phyloP scores from a whole-genome alignment of 495 filamentous ascomycete species.

The Penicillium bialowiezense region DNA sequence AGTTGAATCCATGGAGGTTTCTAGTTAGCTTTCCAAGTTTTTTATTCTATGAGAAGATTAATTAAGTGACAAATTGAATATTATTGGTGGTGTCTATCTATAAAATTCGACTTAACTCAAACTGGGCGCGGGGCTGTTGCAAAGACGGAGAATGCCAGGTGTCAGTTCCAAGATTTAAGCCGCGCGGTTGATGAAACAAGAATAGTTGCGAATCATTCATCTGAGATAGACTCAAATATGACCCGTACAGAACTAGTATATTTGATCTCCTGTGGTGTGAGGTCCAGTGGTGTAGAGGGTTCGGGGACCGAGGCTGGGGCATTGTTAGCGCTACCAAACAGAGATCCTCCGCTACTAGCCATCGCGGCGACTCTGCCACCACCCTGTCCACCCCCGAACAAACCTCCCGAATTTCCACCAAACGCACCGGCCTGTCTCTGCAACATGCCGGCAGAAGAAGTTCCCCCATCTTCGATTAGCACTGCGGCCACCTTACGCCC shows the following conservation, averaged over 20 bases:
- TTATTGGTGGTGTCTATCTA: too few species aligned
- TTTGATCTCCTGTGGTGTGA: neutral
- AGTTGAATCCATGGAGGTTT: too few species aligned
- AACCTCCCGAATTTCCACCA: neutral
- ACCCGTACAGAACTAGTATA: neutral
- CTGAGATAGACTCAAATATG: neutral
- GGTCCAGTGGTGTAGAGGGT: neutral
- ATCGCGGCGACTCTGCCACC: neutral
- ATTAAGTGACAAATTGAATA: too few species aligned
- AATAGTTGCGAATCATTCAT: neutral
- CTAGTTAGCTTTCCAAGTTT: too few species aligned
- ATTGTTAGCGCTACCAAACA: neutral
- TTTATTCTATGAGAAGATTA: too few species aligned
- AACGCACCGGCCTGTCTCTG: neutral
- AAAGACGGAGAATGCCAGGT: too few species aligned
- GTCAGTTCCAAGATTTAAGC: too few species aligned
- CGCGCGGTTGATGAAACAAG: too few species aligned
- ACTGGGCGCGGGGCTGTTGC: too few species aligned
- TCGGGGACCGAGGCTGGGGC: neutral
- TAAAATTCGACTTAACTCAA: too few species aligned
- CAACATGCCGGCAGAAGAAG: neutral
- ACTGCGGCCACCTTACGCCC: constrained; percentile 13
- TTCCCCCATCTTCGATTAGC: neutral
- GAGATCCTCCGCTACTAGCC: too few species aligned
- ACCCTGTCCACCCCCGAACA: neutral